Percentiles rank a stretch among this genome's conserved stretches.
Conservation (phyloP, 495 filamentous ascomycete species). For the Penicillium canescens region DNA sequence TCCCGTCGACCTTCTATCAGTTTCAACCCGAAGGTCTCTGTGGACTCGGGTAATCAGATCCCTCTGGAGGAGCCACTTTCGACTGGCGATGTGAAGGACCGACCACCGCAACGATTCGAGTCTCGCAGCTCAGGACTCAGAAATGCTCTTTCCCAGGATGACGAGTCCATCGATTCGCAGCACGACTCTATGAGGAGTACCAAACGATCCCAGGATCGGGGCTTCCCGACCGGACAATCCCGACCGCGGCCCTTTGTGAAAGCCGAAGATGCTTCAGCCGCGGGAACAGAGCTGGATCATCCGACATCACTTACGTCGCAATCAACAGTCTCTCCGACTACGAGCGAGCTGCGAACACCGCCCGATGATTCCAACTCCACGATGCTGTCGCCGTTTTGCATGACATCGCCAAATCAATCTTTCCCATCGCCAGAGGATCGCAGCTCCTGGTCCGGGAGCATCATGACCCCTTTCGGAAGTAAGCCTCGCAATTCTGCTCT, state of each 20-base stretch:
- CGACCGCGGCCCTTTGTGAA: conserved; percentile 23
- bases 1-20: conserved; percentile 42
- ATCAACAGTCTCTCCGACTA: conserved; percentile 54
- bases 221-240: conserved; percentile 29
- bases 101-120: conserved; percentile 32
- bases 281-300: conserved; percentile 34
- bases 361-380: conserved; percentile 47
- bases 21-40: conserved; percentile 41
- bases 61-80: conserved; percentile 42
- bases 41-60: conserved; percentile 38
- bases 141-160: conserved; percentile 39
- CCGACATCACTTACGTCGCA: conserved; percentile 63
- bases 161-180: conserved; percentile 14
- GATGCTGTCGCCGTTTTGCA: conserved; percentile 54
- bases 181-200: conserved; percentile 23
- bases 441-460: conserved; percentile 43
- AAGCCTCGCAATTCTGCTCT: conserved; percentile 42
- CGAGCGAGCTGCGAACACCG: conserved; percentile 55
- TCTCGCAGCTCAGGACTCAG: conserved; percentile 42
- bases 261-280: conserved; percentile 23
- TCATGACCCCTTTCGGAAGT: conserved; percentile 43
- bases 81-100: conserved; percentile 28
- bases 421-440: conserved; percentile 50
- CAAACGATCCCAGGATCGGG: conserved; percentile 22
- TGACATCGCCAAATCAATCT: conserved; percentile 42